Evolutionary conservation across 2,329 filamentous ascomycete species (phyloP), one percentile per base, ranked within the genome.

Genomic region (Penicillium oxalicum): DNA sequence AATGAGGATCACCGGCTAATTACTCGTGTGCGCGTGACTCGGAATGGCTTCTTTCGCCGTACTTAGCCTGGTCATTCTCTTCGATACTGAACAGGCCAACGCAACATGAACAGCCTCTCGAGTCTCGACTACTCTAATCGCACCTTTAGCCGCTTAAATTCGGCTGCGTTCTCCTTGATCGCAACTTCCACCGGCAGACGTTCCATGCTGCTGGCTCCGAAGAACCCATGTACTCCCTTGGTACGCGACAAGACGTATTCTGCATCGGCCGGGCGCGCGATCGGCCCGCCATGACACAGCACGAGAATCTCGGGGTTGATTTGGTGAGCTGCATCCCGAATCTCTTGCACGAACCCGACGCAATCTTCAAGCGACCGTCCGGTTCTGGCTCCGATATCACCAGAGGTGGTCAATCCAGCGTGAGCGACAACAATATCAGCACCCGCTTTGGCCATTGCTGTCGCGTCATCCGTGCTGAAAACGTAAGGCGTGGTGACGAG

Each of bases 401-500:
- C 82, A 12, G 75, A 77, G 1, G 81, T 81, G 0, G 84, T 87
- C 44, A 87, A 63, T 0, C 84, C 84, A 76, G 86, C 83, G 61
- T 87, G 83, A 11, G 82, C 82, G 11, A 87, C 83, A 2, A 87
- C 63, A 4, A 86, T 72, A 62, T 87, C 84, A 0, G 84, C 83
- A 0, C 84, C 84, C 0, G 81, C 84, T 5, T 70, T 59, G 0
- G 80, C 73, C 84, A 88, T 88, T 47, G 73, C 73, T 43, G 72
- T 70, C 13, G 77, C 81, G 60, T 87, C 81, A 0, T 80, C 77
- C 1, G 76, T 72, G 42, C 75, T 80, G 68, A 87, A 88, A 1
- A 84, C 83, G 56, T 88, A 88, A 0, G 84, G 84, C 5, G 83
- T 83, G 0, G 84, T 88, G 12, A 88, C 66, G 13, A 87, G 67